phyloP scores from a whole-genome alignment of 176 grass and related monocot genomes.

The Avena sativa region DNA sequence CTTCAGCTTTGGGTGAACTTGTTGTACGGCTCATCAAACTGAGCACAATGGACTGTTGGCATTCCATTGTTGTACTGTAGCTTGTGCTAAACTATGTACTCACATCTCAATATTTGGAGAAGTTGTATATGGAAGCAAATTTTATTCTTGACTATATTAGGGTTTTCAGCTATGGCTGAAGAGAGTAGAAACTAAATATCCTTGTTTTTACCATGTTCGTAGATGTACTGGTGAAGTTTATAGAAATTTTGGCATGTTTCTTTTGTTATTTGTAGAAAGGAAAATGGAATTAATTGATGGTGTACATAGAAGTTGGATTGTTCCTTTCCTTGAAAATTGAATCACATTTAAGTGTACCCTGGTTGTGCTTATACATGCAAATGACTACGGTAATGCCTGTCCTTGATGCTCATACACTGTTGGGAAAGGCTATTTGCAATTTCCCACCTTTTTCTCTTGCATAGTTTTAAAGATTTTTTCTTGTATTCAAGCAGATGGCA shows the following conservation, averaged over 20 bases:
- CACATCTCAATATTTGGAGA: not conserved
- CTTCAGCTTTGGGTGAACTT: conserved; percentile 33
- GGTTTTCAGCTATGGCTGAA: conserved; percentile 7
- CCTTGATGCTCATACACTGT: not conserved
- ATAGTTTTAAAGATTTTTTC: conserved; percentile 24
- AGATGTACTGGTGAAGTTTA: conserved; percentile 1
- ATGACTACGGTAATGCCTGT: conserved; percentile 1
- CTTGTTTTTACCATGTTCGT: conserved; percentile 15
- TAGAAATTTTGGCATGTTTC: not conserved
- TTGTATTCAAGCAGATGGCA: conserved; percentile 13
- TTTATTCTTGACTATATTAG: not conserved
- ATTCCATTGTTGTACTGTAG: conserved; percentile 23
- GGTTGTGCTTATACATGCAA: conserved; percentile 28
- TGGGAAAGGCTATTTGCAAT: not conserved
- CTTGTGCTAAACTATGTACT: conserved; percentile 25
- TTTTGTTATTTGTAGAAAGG: not conserved
- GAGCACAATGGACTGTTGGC: not conserved
- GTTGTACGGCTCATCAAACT: conserved; percentile 27
- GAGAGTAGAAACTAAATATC: not conserved
- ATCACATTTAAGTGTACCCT: not conserved
- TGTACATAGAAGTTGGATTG: not conserved
- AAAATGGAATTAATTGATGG: not conserved
- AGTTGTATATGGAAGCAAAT: conserved; percentile 10
- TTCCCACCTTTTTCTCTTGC: not conserved
- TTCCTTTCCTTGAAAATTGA: conserved; percentile 22